Percentiles rank a stretch among this genome's conserved stretches.
These are phyloP conservation scores for Salix brachista DNA, from an alignment of 345 rosid genomes.

Conservation along the genomic window DNA sequence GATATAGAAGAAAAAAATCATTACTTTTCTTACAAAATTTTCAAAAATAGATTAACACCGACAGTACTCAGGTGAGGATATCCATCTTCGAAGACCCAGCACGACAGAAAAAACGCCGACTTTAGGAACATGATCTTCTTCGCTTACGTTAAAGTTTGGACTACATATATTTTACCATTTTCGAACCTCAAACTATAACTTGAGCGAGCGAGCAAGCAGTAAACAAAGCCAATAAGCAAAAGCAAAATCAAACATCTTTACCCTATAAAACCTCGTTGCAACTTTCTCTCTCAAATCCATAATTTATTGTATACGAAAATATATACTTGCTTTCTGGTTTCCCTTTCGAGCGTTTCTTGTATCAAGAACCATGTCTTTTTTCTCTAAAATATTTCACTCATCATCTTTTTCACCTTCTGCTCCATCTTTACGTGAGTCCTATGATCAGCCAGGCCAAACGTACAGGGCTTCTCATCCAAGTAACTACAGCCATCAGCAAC, in stretches of 20 bases:
- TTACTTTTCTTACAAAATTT: too few relatives aligned
- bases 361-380: background rate
- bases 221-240: background rate
- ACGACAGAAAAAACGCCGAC: background rate
- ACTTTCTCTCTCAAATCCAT: background rate
- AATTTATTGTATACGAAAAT: background rate
- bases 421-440: conserved; percentile 40
- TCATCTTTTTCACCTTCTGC: conserved; percentile 42
- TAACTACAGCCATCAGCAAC: conserved; percentile 17
- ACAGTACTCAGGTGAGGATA: too few relatives aligned
- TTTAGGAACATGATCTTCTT: background rate
- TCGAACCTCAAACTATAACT: background rate
- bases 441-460: conserved; percentile 5
- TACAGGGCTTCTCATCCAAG: background rate
- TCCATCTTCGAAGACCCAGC: too few relatives aligned
- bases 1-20: too few relatives aligned
- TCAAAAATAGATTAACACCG: too few relatives aligned
- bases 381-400: background rate
- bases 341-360: background rate
- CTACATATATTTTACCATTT: background rate
- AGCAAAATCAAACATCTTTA: background rate
- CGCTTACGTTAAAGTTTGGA: background rate
- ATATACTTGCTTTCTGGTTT: background rate
- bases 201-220: background rate
- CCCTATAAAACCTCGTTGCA: background rate